Conservation (phyloP, 257 asterid species). For the Plantago major region DNA sequence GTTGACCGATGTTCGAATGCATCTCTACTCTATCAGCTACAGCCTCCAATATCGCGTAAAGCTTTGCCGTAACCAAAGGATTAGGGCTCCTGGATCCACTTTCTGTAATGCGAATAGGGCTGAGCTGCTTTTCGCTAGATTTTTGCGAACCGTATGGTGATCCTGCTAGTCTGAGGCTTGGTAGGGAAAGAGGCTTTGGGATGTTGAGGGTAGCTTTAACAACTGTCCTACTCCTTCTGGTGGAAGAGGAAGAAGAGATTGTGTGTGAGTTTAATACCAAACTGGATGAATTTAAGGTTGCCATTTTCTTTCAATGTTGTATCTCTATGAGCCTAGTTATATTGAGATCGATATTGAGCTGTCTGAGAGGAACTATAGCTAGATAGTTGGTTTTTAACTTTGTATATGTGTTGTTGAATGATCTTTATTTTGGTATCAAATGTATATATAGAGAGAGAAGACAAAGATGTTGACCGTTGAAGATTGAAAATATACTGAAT, state of each 20-base stretch:
- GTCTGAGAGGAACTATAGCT: no score
- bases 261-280: background rate
- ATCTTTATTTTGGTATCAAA: no score
- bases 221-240: background rate
- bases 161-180: background rate
- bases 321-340: no score
- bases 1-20: constrained; percentile 53
- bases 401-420: no score
- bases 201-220: constrained; percentile 11
- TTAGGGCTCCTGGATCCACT: background rate
- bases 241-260: background rate
- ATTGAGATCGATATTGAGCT: no score
- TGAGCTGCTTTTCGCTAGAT: constrained; percentile 5
- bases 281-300: constrained; percentile 20
- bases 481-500: no score
- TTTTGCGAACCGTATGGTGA: background rate
- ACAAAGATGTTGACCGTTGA: no score
- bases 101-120: constrained; percentile 1
- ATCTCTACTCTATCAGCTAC: constrained; percentile 60
- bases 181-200: constrained; percentile 16
- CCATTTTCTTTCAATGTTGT: constrained; percentile 6
- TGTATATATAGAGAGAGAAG: no score
- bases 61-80: constrained; percentile 30
- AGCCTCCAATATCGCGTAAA: constrained; percentile 47
- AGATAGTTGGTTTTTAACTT: no score